Conservation (phyloP, 441 rosid species). For the Metrosideros polymorpha region DNA sequence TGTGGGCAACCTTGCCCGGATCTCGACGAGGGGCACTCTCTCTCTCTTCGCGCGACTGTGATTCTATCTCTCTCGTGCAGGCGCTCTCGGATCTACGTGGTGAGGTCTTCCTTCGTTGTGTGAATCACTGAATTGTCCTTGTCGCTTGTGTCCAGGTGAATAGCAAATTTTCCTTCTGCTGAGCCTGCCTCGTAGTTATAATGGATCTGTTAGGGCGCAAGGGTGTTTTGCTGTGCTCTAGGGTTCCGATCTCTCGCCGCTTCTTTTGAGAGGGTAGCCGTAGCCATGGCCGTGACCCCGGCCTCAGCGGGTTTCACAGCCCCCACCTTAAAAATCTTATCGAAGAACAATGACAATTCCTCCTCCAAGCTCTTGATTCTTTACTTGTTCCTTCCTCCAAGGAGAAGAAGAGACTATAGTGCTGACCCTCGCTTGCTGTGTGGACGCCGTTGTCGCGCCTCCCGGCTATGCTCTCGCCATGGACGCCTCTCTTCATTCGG, state of each 20-base stretch:
- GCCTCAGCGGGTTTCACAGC: conserved; percentile 99
- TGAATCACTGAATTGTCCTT: neutral
- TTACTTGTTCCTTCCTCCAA: conserved; percentile 10
- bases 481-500: conserved; percentile 19
- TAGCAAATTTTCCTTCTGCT: conserved; percentile 13
- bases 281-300: conserved; percentile 75
- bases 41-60: neutral
- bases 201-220: conserved; percentile 23
- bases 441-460: conserved; percentile 60
- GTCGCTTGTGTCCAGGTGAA: neutral
- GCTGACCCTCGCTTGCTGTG: conserved; percentile 77
- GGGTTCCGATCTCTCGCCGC: conserved; percentile 44
- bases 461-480: conserved; percentile 47
- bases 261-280: conserved; percentile 96
- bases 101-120: conserved; percentile 2
- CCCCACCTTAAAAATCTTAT: conserved; percentile 56
- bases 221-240: conserved; percentile 32
- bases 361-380: neutral
- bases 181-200: conserved; percentile 38
- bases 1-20: no score
- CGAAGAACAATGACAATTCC: neutral
- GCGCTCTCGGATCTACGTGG: conserved; percentile 31
- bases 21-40: neutral
- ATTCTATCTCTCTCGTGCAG: neutral
- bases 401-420: conserved; percentile 25